A percentile compares a stretch with the other conserved stretches of the same genome.
phyloP scores from a whole-genome alignment of 768 basidiomycete genomes.

The Austroboletus eburneus region DNA sequence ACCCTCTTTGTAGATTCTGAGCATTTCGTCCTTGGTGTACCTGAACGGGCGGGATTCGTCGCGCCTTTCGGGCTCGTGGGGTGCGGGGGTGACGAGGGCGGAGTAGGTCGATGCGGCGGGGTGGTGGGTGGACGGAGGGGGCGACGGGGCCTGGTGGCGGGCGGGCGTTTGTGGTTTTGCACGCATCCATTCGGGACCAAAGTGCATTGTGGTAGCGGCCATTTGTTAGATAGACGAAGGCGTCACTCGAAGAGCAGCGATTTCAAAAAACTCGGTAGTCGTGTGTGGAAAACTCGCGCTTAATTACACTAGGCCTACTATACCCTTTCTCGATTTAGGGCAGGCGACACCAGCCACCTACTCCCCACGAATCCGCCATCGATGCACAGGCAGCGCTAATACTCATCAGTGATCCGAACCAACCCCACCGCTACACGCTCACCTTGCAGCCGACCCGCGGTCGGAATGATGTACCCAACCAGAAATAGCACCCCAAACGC shows the following conservation, averaged over 20 bases:
- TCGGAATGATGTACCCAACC: conserved; percentile 75
- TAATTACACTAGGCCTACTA: conserved; percentile 14
- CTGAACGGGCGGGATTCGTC: conserved; percentile 77
- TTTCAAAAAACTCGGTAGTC: conserved; percentile 1
- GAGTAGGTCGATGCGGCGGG: conserved; percentile 67
- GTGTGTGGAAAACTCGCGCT: conserved; percentile 23
- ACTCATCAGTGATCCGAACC: not conserved
- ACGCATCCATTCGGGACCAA: conserved; percentile 93
- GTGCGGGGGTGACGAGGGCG: conserved; percentile 48
- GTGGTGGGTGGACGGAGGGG: conserved; percentile 52
- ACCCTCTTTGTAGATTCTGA: conserved; percentile 79
- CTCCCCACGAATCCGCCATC: conserved; percentile 59
- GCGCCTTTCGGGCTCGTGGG: conserved; percentile 48
- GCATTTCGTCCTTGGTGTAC: conserved; percentile 82
- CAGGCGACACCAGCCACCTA: conserved; percentile 32
- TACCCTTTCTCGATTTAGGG: conserved; percentile 26
- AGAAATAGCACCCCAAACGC: conserved; percentile 70
- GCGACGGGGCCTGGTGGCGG: conserved; percentile 52
- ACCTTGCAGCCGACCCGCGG: conserved; percentile 85
- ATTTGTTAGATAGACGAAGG: conserved; percentile 23
- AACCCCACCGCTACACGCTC: conserved; percentile 24
- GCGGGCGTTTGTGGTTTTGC: conserved; percentile 60
- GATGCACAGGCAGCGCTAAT: conserved; percentile 63
- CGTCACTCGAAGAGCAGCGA: conserved; percentile 15
- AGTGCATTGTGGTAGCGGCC: conserved; percentile 73